Conservation (phyloP, 306 rosid genomes). For the Casuarina equisetifolia region DNA sequence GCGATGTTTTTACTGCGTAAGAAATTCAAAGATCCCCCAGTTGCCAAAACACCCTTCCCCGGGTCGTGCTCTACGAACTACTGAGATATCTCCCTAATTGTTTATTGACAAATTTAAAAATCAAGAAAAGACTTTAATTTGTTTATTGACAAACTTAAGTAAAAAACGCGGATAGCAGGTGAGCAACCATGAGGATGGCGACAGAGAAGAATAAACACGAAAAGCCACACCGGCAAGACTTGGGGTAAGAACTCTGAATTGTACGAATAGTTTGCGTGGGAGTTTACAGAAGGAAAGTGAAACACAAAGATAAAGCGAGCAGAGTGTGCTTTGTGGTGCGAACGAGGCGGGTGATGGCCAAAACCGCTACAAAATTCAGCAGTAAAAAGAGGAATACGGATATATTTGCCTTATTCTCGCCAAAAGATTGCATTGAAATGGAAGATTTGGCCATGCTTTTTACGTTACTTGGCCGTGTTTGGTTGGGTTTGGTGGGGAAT, state of each 20-base stretch:
- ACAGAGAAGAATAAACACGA: conserved; percentile 34
- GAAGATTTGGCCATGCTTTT: neutral
- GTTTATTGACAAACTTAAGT: conserved; percentile 16
- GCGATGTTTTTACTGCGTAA: conserved; percentile 6
- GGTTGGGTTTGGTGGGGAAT: neutral
- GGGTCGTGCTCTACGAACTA: conserved; percentile 4
- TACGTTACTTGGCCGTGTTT: neutral
- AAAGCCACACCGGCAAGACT: conserved; percentile 36
- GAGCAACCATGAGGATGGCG: conserved; percentile 44
- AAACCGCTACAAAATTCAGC: neutral
- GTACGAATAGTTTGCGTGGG: conserved; percentile 12
- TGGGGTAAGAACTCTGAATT: neutral
- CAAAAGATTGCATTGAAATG: neutral
- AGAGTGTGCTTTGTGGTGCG: neutral
- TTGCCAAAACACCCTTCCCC: conserved; percentile 34
- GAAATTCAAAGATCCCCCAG: conserved; percentile 33
- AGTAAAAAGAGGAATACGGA: neutral
- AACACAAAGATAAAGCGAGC: neutral
- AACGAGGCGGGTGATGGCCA: neutral
- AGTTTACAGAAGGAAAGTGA: conserved; percentile 7
- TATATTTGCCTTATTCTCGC: neutral
- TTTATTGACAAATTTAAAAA: conserved; percentile 7
- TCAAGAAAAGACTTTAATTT: conserved; percentile 1
- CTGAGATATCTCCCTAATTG: conserved; percentile 29
- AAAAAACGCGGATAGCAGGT: conserved; percentile 33